phyloP scores from a whole-genome alignment of 345 rosid species.

The Raphanus sativus region DNA sequence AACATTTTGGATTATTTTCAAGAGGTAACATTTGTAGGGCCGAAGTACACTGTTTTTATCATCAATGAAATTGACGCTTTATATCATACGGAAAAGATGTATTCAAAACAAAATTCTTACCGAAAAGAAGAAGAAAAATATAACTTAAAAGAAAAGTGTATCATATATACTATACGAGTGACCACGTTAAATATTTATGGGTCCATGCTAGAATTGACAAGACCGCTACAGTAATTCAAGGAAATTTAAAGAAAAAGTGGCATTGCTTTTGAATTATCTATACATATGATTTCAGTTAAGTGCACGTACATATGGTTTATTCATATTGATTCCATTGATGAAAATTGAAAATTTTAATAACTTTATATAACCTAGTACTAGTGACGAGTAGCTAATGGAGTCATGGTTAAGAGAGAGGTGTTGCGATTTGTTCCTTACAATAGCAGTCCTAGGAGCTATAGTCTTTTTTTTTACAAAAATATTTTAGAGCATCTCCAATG shows the following conservation, averaged over 20 bases:
- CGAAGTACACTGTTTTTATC: conserved; percentile 28
- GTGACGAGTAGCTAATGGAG: too few species aligned
- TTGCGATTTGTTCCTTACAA: neutral
- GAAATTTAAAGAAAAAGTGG: conserved; percentile 28
- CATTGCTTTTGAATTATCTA: conserved; percentile 20
- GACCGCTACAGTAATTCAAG: conserved; percentile 34
- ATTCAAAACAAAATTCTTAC: too few species aligned
- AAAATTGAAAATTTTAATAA: neutral
- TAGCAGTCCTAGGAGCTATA: neutral
- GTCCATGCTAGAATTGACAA: conserved; percentile 41
- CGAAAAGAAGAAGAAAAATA: neutral
- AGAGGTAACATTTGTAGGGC: conserved; percentile 28
- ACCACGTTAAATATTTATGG: conserved; percentile 43
- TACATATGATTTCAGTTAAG: conserved; percentile 13
- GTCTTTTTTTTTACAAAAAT: too few species aligned
- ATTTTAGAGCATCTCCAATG: too few species aligned
- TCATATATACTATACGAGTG: conserved; percentile 26
- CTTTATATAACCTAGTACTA: neutral
- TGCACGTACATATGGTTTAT: neutral
- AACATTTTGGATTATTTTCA: conserved; percentile 18
- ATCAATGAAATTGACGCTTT: conserved; percentile 32
- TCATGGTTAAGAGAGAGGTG: neutral
- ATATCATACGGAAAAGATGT: conserved; percentile 12
- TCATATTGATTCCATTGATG: neutral
- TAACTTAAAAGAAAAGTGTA: neutral